Percentiles rank a stretch among this genome's conserved stretches.
Evolutionary conservation across 192 early-diverging fungal species (phyloP).

Genomic region (Paraglomus brasilianum): DNA sequence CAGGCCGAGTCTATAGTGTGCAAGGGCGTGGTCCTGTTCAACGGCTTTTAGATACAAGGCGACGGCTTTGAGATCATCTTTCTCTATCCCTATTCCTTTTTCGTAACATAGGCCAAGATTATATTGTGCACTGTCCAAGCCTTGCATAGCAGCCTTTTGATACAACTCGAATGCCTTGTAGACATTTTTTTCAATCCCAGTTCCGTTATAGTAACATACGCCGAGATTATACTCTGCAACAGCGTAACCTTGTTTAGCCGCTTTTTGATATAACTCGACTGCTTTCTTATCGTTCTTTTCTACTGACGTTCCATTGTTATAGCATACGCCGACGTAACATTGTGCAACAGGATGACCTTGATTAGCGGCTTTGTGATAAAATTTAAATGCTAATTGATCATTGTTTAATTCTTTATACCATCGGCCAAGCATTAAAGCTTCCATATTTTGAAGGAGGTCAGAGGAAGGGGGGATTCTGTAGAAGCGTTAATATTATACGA

Average conservation of each 20-base stretch:
- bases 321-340: slow-evolving; percentile 79
- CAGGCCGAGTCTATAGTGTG: slow-evolving; percentile 57
- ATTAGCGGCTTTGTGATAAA: slow-evolving; percentile 52
- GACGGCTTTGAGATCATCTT: slow-evolving; percentile 50
- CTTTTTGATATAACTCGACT: slow-evolving; percentile 60
- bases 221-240: slow-evolving; percentile 33
- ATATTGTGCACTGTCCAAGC: slow-evolving; percentile 32
- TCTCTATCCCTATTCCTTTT: slow-evolving; percentile 56
- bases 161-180: slow-evolving; percentile 49
- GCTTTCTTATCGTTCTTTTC: slow-evolving; percentile 49
- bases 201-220: too few relatives aligned
- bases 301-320: slow-evolving; percentile 61
- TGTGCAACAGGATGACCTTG: slow-evolving; percentile 60
- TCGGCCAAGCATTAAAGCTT: too few relatives aligned
- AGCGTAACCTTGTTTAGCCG: slow-evolving; percentile 61
- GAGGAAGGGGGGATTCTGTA: too few relatives aligned
- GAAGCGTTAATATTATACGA: too few relatives aligned
- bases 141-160: slow-evolving; percentile 47
- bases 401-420: too few relatives aligned
- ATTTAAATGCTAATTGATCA: slow-evolving; percentile 51
- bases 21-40: slow-evolving; percentile 58
- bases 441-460: too few relatives aligned
- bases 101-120: slow-evolving; percentile 43
- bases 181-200: too few relatives aligned
- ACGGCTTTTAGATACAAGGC: slow-evolving; percentile 58